phyloP scores from a whole-genome alignment of 2,329 filamentous ascomycete genomes.

The Calonectria montana region DNA sequence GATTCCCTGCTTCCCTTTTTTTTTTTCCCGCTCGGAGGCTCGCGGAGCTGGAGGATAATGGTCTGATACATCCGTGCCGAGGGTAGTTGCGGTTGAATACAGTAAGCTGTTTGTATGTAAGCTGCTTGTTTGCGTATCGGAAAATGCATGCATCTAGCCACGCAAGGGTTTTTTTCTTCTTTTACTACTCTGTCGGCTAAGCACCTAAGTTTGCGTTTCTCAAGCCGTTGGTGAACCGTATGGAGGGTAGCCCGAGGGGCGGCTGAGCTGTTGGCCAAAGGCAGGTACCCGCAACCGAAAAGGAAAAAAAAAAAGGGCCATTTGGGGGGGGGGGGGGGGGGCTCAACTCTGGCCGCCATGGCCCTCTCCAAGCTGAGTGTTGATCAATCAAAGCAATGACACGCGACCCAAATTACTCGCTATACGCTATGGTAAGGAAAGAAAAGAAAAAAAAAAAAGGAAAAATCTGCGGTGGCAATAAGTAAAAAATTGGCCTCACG shows the following conservation, averaged over 20 bases:
- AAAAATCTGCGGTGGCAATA: neutral
- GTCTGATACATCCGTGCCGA: neutral
- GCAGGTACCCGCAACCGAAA: conserved; percentile 14
- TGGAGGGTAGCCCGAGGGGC: neutral
- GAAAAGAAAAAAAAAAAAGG: neutral
- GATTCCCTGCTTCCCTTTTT: neutral
- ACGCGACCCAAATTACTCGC: neutral
- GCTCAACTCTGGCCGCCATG: neutral
- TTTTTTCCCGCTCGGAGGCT: neutral
- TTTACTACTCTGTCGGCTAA: neutral
- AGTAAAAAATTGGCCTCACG: neutral
- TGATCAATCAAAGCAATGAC: neutral
- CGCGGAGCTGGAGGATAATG: neutral
- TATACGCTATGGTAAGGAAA: neutral
- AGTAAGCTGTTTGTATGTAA: neutral
- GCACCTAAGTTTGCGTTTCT: neutral
- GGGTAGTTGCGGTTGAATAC: neutral
- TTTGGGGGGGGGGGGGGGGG: neutral
- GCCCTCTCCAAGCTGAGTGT: neutral
- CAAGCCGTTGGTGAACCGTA: neutral
- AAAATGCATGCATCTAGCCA: neutral
- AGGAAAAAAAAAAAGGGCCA: neutral
- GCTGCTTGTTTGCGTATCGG: neutral
- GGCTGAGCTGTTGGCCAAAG: conserved; percentile 6
- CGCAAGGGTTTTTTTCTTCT: neutral